Evolutionary conservation across 2,329 filamentous ascomycete species (phyloP), one percentile per base, ranked within the genome.

Genomic region (Cladophialophora carrionii): DNA sequence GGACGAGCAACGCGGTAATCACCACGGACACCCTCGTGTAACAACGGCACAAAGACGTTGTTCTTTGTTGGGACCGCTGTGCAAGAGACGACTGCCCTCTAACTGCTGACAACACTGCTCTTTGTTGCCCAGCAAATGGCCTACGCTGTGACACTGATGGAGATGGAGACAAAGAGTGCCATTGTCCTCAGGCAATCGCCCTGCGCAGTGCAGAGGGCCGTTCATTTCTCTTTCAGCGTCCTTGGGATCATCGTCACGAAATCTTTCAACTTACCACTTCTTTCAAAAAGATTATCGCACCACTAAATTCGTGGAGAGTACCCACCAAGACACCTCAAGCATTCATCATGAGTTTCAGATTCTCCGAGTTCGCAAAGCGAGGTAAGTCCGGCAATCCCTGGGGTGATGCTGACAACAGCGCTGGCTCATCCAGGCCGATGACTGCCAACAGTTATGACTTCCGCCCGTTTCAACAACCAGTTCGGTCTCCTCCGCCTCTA

Each of bases 391-490:
- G 26, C 24, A 54, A 54, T 7, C 52, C 52, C 4, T 54, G 17
- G 22, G 29, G 14, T n/a, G 52, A 34, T 7, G 24, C 12, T 20
- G 52, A 54, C 29, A 20, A 34, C 9, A 34, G n/a, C 29, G 26
- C 48, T 9, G 52, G 29, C 26, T 10, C n/a, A 4, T 34, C 52
- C 12, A 54, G 52, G 52, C 52, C 52, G 17, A 31, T 29, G 14
- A 31, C 52, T 29, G 52, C 29, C 12, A 54, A 54, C 26, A 54
- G 51, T 26, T 54, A 54, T 32, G 51, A 51, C 52, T 55, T 54
- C 17, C 9, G 31, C 29, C 41, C 56, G 10, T 46, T 8, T 22
- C 41, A 12, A 12, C 55, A 24, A 51, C 48, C 48, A 12, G 4
- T 20, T n/a, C 48, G 7, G 9, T 17, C 48, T 52, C 20, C 58